These are phyloP conservation scores for Ophiostoma tasmaniense DNA, from an alignment of 2,329 filamentous ascomycete genomes.

Conservation along the genomic window DNA sequence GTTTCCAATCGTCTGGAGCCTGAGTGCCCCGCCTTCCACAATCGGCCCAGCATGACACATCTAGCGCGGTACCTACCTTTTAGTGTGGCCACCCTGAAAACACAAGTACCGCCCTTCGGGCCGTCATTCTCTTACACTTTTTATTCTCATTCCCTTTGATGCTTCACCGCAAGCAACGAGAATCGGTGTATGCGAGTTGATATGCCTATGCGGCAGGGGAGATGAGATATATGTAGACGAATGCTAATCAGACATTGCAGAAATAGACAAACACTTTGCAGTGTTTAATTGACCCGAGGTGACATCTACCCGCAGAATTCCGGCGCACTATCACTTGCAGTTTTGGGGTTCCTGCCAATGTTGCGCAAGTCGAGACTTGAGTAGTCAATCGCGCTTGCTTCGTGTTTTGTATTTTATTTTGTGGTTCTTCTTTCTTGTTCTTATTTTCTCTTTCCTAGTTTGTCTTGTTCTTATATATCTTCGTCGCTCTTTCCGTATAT, in stretches of 20 bases:
- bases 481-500: background rate
- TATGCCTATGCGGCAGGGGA: background rate
- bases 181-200: background rate
- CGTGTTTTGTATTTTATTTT: background rate
- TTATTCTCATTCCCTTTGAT: slow-evolving; percentile 1
- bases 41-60: background rate
- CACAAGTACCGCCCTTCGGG: background rate
- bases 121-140: slow-evolving; percentile 1
- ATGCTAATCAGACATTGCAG: background rate
- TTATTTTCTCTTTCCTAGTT: too few species aligned
- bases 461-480: too few species aligned
- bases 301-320: slow-evolving; percentile 12
- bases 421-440: background rate
- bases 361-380: background rate
- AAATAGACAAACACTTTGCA: background rate
- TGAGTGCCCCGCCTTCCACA: slow-evolving; percentile 7
- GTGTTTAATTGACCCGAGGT: slow-evolving; percentile 9
- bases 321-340: slow-evolving; percentile 15
- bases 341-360: slow-evolving; percentile 8
- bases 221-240: background rate
- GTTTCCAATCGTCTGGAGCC: slow-evolving; percentile 7
- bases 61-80: background rate
- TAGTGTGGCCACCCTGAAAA: background rate
- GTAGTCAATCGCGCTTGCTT: background rate
- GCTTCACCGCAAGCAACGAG: background rate